Evolutionary conservation across 1,284 basidiomycete genomes (phyloP), one percentile per base, ranked within the genome.

Genomic region (Marasmius tenuissimus): DNA sequence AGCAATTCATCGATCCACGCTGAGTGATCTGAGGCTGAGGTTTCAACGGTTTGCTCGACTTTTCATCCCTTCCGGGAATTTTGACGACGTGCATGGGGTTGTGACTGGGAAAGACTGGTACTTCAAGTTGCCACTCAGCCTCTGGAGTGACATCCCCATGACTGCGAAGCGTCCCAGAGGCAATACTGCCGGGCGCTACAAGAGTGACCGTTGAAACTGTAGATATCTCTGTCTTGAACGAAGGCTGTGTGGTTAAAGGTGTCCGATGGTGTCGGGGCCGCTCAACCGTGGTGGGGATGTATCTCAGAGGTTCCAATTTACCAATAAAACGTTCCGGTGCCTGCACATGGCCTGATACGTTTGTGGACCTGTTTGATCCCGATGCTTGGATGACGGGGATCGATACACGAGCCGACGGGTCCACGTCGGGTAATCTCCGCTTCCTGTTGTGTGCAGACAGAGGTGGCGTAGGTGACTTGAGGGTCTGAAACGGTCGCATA

Each of bases 381-480:
- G 27, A 27, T 27, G 9, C 60, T 61, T 20, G 16, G 33, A 35
- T 59, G 42, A 20, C 34, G 49, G 37, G 20, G 16, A 40, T 27
- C 27, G 38, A 9, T 3, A 16, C 37, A 40, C 40, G 40, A 42
- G 40, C 11, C 40, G n/a, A 6, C 38, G 65, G 69, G 40, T 73
- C 70, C 11, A 53, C 58, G 42, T 68, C 68, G 9, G 61, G 59
- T 14, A 71, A 67, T 27, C 72, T 72, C 45, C 69, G 73, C 64
- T 73, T 74, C 63, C 73, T 77, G 61, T 73, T 75, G 22, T 69
- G 66, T 2, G 72, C 69, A 18, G 75, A 76, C 56, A 83, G 71
- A n/a, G 84, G 85, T 2, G 84, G 85, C 2, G 85, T 86, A 14
- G 85, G 85, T 48, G 85, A 83, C 22, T 84, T 78, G 68, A 82